Evolutionary conservation across 1,284 basidiomycete species (phyloP).

Genomic region (Fomitopsis pinicola): DNA sequence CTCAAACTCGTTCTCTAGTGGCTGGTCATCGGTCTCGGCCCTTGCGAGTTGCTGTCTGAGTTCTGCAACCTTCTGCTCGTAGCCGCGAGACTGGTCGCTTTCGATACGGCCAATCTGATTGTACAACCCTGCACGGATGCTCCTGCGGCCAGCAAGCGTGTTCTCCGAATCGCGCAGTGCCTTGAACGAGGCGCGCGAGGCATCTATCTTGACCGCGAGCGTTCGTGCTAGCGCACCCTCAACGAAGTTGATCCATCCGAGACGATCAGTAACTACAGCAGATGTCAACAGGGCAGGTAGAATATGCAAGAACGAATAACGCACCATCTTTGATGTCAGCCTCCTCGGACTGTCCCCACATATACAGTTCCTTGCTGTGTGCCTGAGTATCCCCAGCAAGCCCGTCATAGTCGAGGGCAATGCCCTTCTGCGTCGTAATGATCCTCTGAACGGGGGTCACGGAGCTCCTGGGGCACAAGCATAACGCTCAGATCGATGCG

Average conservation of each 20-base stretch:
- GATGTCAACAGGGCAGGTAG: background rate
- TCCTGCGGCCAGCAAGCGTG: slow-evolving; percentile 54
- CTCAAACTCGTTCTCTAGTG: slow-evolving; percentile 62
- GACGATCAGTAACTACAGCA: slow-evolving; percentile 63
- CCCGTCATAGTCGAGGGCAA: slow-evolving; percentile 67
- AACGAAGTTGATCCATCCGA: slow-evolving; percentile 75
- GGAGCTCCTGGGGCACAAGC: slow-evolving; percentile 31
- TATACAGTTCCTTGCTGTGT: slow-evolving; percentile 77
- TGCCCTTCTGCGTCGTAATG: slow-evolving; percentile 70
- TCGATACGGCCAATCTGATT: slow-evolving; percentile 62
- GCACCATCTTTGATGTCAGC: slow-evolving; percentile 73
- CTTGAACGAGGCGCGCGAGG: slow-evolving; percentile 62
- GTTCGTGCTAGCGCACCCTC: slow-evolving; percentile 60
- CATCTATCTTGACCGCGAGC: slow-evolving; percentile 56
- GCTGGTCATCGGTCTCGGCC: slow-evolving; percentile 58
- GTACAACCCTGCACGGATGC: slow-evolving; percentile 50
- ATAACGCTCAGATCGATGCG: background rate
- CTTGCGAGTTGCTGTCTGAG: slow-evolving; percentile 60
- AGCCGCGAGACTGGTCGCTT: slow-evolving; percentile 54
- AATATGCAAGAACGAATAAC: slow-evolving; percentile 9
- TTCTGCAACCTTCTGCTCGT: slow-evolving; percentile 60
- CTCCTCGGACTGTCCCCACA: slow-evolving; percentile 69
- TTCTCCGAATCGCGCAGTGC: slow-evolving; percentile 66
- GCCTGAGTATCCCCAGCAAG: slow-evolving; percentile 60
- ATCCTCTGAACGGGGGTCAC: slow-evolving; percentile 66